These are phyloP conservation scores for Quercus cerris DNA, from an alignment of 306 rosid species.

Conservation along the genomic window DNA sequence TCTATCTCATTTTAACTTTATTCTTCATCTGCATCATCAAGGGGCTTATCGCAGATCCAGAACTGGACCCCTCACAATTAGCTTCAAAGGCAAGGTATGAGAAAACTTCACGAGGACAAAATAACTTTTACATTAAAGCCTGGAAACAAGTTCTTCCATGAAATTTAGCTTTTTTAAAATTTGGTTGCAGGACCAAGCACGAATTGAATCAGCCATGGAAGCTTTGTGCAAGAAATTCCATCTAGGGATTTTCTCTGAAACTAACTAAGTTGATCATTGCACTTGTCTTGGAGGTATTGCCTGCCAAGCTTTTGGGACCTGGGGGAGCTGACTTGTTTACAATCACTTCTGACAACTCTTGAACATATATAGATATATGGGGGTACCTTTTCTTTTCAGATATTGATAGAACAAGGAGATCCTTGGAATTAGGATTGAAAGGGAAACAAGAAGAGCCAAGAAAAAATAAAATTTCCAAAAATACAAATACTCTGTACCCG, in stretches of 20 bases:
- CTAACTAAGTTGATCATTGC: conserved; percentile 28
- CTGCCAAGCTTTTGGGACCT: conserved; percentile 3
- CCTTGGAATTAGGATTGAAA: conserved; percentile 18
- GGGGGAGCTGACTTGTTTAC: background rate
- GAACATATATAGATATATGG: too few species aligned
- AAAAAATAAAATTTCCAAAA: background rate
- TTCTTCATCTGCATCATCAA: conserved; percentile 31
- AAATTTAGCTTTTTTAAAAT: background rate
- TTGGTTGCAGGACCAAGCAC: conserved; percentile 57
- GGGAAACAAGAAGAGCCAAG: conserved; percentile 9
- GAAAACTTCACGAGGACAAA: background rate
- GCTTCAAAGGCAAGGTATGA: conserved; percentile 72
- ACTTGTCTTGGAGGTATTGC: conserved; percentile 1
- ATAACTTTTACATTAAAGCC: too few species aligned
- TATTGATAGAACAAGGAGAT: conserved; percentile 3
- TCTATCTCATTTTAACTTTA: conserved; percentile 16
- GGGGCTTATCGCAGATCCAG: conserved; percentile 75
- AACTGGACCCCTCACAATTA: conserved; percentile 48
- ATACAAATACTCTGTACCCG: background rate
- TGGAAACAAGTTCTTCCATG: background rate
- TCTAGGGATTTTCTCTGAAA: conserved; percentile 51
- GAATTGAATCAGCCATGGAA: conserved; percentile 52
- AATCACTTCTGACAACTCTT: too few species aligned
- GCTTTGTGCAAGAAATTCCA: conserved; percentile 59
- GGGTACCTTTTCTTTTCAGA: too few species aligned